Percentiles rank a stretch among this genome's conserved stretches.
Conservation (phyloP, 257 asterid species). For the Plantago elongata region DNA sequence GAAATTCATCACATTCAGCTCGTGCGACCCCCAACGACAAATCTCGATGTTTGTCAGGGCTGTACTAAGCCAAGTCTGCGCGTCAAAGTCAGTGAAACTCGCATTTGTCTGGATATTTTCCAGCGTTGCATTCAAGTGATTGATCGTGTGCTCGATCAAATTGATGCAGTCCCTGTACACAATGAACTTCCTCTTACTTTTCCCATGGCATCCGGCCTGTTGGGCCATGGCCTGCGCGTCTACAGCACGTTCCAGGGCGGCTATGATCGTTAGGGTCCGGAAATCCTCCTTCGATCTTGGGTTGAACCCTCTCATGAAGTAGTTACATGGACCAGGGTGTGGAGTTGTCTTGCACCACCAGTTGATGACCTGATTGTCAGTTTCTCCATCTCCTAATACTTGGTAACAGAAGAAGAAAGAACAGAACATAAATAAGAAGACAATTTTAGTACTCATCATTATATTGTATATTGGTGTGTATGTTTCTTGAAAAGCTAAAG, state of each 20-base stretch:
- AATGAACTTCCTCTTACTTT: slow-evolving; percentile 32
- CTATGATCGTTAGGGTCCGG: slow-evolving; percentile 46
- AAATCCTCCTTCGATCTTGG: slow-evolving; percentile 42
- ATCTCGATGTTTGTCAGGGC: slow-evolving; percentile 68
- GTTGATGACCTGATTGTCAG: slow-evolving; percentile 18
- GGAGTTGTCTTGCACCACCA: slow-evolving; percentile 82
- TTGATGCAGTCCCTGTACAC: slow-evolving; percentile 59
- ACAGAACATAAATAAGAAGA: slow-evolving; percentile 16
- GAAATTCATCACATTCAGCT: slow-evolving; percentile 56
- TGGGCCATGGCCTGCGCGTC: slow-evolving; percentile 30
- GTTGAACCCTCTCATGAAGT: slow-evolving; percentile 41
- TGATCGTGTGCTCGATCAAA: slow-evolving; percentile 51
- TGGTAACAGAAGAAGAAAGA: neutral
- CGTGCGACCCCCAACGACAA: slow-evolving; percentile 59
- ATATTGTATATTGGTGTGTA: slow-evolving; percentile 8
- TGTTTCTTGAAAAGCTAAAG: slow-evolving; percentile 12
- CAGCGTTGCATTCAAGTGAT: slow-evolving; percentile 50
- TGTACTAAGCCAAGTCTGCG: slow-evolving; percentile 86
- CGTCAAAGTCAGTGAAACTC: slow-evolving; percentile 49
- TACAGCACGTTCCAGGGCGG: slow-evolving; percentile 53
- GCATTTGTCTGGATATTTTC: slow-evolving; percentile 41
- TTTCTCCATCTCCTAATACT: slow-evolving; percentile 1
- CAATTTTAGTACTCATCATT: slow-evolving; percentile 11
- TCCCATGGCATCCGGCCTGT: slow-evolving; percentile 24
- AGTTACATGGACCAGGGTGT: slow-evolving; percentile 58